A percentile compares a stretch with the other conserved stretches of the same genome.
Evolutionary conservation across 177 flowering plant species (phyloP).

Genomic region (Tripterygium wilfordii): DNA sequence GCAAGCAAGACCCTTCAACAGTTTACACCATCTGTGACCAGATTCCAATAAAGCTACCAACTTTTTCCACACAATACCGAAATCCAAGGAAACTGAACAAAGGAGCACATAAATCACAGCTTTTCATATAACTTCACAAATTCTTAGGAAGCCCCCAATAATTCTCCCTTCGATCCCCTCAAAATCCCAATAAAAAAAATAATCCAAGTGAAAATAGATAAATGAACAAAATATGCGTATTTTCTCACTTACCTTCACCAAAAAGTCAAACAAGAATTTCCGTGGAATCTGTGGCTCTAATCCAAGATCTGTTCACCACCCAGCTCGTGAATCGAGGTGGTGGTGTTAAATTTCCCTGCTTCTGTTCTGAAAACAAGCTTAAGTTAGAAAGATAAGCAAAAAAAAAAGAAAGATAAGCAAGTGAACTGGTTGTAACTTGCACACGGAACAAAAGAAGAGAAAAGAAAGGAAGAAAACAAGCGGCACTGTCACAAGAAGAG

Average conservation of each 20-base stretch:
- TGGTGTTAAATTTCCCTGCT: neutral
- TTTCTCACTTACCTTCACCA: constrained; percentile 11
- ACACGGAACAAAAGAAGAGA: too few relatives aligned
- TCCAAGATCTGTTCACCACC: constrained; percentile 16
- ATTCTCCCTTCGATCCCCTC: too few relatives aligned
- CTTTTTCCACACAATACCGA: constrained; percentile 17
- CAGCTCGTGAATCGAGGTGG: constrained; percentile 16
- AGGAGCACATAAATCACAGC: constrained; percentile 11
- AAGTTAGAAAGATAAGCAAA: constrained; percentile 2
- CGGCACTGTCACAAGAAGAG: too few relatives aligned
- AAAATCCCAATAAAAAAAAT: neutral
- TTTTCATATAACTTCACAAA: constrained; percentile 8
- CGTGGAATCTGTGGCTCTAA: constrained; percentile 12
- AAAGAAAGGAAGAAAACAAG: too few relatives aligned
- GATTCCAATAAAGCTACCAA: constrained; percentile 36
- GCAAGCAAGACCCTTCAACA: constrained; percentile 12
- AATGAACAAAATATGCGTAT: neutral
- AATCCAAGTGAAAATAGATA: neutral
- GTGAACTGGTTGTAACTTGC: too few relatives aligned
- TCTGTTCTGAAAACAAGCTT: neutral
- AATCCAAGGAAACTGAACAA: constrained; percentile 27
- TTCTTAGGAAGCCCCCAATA: too few relatives aligned
- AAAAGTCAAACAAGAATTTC: constrained; percentile 20
- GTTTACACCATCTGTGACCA: constrained; percentile 14
- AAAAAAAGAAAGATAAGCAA: constrained; percentile 13